Evolutionary conservation across 2,329 filamentous ascomycete species (phyloP).

Genomic region (Boeremia exigua): DNA sequence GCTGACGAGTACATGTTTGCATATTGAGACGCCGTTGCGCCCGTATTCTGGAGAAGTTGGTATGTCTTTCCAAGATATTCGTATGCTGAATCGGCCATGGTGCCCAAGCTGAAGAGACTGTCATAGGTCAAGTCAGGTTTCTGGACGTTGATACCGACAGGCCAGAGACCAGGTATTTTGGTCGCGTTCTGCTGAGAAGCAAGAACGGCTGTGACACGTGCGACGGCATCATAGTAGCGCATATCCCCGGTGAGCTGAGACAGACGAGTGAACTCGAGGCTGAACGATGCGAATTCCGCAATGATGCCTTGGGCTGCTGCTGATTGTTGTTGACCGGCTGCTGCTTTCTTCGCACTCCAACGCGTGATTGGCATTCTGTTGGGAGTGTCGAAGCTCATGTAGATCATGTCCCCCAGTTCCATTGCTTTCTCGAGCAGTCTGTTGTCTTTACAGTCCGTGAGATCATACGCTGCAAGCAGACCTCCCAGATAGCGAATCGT

Average conservation of each 20-base stretch:
- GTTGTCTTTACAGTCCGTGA: slow-evolving; percentile 58
- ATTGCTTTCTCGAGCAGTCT: slow-evolving; percentile 64
- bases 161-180: slow-evolving; percentile 53
- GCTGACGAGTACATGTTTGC: slow-evolving; percentile 61
- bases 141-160: slow-evolving; percentile 32
- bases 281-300: slow-evolving; percentile 52
- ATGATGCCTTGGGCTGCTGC: slow-evolving; percentile 47
- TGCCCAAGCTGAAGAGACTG: slow-evolving; percentile 46
- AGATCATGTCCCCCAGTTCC: slow-evolving; percentile 67
- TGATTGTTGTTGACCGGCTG: slow-evolving; percentile 37
- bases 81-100: slow-evolving; percentile 41
- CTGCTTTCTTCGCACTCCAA: slow-evolving; percentile 26
- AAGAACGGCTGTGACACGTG: slow-evolving; percentile 48
- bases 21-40: slow-evolving; percentile 48
- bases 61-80: slow-evolving; percentile 47
- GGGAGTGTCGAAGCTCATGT: slow-evolving; percentile 69
- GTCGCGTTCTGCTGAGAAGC: slow-evolving; percentile 49
- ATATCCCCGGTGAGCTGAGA: slow-evolving; percentile 52
- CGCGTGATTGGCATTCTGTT: slow-evolving; percentile 65
- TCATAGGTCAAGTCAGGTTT: slow-evolving; percentile 42
- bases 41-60: slow-evolving; percentile 23
- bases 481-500: slow-evolving; percentile 74
- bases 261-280: slow-evolving; percentile 52
- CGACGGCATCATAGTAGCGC: slow-evolving; percentile 53
- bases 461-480: slow-evolving; percentile 68